Base-by-base conservation (phyloP, 2,329 filamentous ascomycete species). In the Cadophora gregata region DNA sequence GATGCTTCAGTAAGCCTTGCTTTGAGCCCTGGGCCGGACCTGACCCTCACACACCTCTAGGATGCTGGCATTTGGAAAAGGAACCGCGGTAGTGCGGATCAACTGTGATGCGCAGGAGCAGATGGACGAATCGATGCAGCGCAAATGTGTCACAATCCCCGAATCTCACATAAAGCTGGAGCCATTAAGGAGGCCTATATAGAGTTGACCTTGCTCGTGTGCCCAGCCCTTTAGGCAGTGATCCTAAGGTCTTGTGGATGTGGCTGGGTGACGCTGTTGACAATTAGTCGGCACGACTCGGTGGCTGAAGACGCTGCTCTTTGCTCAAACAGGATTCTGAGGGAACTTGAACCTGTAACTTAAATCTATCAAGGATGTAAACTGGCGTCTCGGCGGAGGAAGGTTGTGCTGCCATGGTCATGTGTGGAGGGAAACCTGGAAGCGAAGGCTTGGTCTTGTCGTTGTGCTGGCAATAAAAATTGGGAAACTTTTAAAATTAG, bases 1-100 rank as follows among this genome's bases (percentile, higher is more conserved):
- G 36, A 19, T 62, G 36, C 47, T 56, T 36, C 53, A 24, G 53
- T 56, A 56, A 56, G 51, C 59, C 59, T 36, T 61, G 59, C 59
- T 50, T 42, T 12, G 10, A 16, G 38, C 38, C 38, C 25, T 21
- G 42, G 14, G 21, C 48, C 36, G 53, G 47, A 31, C 29, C 27
- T 53, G 29, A 31, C 29, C 42, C 19, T 21, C 42, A 47, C 42
- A 47, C 42, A 19, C 19, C 42, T 47, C 42, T 47, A 47, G 42
- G 42, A 31, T 50, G 33, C 29, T 53, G 45, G 59, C 59, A 62
- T 38, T 31, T n/a, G 42, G 24, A 38, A 21, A 53, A 8, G 59
- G 59, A 24, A 61, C 45, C 45, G 25, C 33, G 19, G 21, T 29
- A 27, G 3, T 42, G 29, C n/a, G 29, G 31, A 42, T 31, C 53